A percentile compares a stretch with the other conserved stretches of the same genome.
Evolutionary conservation across 179 eudicot species (phyloP).

Genomic region (Silene vulgaris): DNA sequence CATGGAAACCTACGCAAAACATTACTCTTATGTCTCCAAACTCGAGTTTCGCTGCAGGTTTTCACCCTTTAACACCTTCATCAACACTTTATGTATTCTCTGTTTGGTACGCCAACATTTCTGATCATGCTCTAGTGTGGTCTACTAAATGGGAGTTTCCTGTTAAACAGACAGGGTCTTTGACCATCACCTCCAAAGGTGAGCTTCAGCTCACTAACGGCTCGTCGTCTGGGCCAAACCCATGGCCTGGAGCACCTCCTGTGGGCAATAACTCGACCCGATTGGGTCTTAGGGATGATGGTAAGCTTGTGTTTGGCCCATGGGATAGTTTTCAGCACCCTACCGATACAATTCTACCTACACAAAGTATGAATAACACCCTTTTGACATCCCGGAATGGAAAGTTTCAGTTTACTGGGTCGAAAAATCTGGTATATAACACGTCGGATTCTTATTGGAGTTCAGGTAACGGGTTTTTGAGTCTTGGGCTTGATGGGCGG

Average conservation of each 20-base stretch:
- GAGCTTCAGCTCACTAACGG: conserved; percentile 36
- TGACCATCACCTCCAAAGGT: conserved; percentile 47
- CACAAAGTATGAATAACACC: conserved; percentile 29
- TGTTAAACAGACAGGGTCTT: conserved; percentile 32
- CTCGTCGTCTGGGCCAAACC: conserved; percentile 34
- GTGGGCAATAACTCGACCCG: conserved; percentile 18
- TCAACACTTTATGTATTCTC: conserved; percentile 44
- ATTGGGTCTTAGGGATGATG: conserved; percentile 38
- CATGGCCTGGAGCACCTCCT: conserved; percentile 34
- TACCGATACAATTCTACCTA: conserved; percentile 58
- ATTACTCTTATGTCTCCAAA: conserved; percentile 49
- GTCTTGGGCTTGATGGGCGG: conserved; percentile 34
- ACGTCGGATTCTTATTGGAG: conserved; percentile 36
- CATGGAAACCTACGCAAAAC: conserved; percentile 54
- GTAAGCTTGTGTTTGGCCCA: conserved; percentile 45
- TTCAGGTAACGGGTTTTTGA: conserved; percentile 10
- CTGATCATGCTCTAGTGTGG: conserved; percentile 46
- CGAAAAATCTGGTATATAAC: conserved; percentile 29
- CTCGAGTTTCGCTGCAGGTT: conserved; percentile 66
- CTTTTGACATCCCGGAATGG: conserved; percentile 36
- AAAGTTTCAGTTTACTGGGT: conserved; percentile 35
- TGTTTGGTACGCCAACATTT: conserved; percentile 47
- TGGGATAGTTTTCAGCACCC: conserved; percentile 59
- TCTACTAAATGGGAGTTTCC: conserved; percentile 45
- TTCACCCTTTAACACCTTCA: conserved; percentile 30